These are phyloP conservation scores for Calonectria honghensis DNA, from an alignment of 2,329 filamentous ascomycete genomes.

Conservation along the genomic window DNA sequence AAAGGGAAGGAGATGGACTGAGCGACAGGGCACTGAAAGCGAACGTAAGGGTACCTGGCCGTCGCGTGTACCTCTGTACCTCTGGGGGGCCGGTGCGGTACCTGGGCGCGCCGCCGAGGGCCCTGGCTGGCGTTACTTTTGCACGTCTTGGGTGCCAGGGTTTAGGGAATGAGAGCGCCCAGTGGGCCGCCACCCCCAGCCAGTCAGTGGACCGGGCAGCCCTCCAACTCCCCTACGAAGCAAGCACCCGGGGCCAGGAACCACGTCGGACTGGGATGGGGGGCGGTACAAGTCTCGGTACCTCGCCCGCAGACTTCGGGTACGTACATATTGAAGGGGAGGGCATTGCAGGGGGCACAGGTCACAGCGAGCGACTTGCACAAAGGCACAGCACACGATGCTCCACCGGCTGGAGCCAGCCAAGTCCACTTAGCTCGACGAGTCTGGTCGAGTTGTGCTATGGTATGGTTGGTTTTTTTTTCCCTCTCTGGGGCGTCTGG, in stretches of 20 bases:
- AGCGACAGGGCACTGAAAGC: conserved; percentile 27
- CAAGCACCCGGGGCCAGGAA: conserved; percentile 31
- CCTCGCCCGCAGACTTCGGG: conserved; percentile 15
- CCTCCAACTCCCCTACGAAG: conserved; percentile 24
- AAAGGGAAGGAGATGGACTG: conserved; percentile 51
- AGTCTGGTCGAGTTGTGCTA: conserved; percentile 17
- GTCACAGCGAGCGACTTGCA: conserved; percentile 35
- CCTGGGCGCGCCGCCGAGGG: conserved; percentile 28
- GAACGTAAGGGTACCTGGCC: conserved; percentile 24
- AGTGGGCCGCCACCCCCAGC: conserved; percentile 35
- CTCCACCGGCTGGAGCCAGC: conserved; percentile 37
- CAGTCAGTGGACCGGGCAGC: conserved; percentile 31
- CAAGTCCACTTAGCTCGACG: conserved; percentile 26
- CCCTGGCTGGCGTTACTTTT: conserved; percentile 35
- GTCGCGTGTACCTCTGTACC: conserved; percentile 29
- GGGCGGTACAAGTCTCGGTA: conserved; percentile 35
- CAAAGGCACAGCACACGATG: conserved; percentile 35
- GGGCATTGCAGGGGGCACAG: conserved; percentile 35
- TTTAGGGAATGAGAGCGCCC: conserved; percentile 39
- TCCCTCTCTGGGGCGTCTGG: conserved; percentile 12
- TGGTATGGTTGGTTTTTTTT: not conserved
- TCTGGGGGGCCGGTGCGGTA: conserved; percentile 26
- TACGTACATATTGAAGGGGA: conserved; percentile 27
- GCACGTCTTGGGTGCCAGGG: conserved; percentile 37
- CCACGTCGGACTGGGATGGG: conserved; percentile 28